Percentiles rank a stretch among this genome's conserved stretches.
Evolutionary conservation across 164 flowering plant genomes (phyloP).

Genomic region (Sedum album): DNA sequence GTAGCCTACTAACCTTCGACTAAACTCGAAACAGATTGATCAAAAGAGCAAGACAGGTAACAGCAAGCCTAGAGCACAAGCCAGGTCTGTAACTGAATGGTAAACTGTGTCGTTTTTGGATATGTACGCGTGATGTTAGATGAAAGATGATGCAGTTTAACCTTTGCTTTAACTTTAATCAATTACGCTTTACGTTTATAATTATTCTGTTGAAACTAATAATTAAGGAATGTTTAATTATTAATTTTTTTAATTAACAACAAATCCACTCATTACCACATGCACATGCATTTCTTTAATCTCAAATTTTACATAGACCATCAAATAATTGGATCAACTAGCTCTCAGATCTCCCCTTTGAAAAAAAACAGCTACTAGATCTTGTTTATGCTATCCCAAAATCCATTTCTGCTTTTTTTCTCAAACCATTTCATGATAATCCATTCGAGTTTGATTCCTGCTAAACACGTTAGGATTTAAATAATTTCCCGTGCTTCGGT

Average conservation of each 20-base stretch:
- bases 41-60: neutral
- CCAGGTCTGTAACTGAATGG: too few species aligned
- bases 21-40: neutral
- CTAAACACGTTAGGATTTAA: too few species aligned
- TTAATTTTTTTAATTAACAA: neutral
- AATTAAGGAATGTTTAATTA: neutral
- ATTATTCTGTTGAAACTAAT: neutral
- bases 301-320: neutral
- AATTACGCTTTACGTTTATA: neutral
- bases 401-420: neutral
- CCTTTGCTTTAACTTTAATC: conserved; percentile 2
- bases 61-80: too few species aligned
- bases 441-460: too few species aligned
- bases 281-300: neutral
- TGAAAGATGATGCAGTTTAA: neutral
- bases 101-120: neutral
- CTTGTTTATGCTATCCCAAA: neutral
- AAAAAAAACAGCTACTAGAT: neutral
- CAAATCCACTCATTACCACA: neutral
- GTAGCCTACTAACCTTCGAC: neutral
- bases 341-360: neutral
- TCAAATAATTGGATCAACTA: neutral
- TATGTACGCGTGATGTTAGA: neutral
- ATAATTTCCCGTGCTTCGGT: too few species aligned
- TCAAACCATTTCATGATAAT: neutral